Evolutionary conservation across 768 basidiomycete species (phyloP).

Genomic region (Kwoniella mangroviensis): DNA sequence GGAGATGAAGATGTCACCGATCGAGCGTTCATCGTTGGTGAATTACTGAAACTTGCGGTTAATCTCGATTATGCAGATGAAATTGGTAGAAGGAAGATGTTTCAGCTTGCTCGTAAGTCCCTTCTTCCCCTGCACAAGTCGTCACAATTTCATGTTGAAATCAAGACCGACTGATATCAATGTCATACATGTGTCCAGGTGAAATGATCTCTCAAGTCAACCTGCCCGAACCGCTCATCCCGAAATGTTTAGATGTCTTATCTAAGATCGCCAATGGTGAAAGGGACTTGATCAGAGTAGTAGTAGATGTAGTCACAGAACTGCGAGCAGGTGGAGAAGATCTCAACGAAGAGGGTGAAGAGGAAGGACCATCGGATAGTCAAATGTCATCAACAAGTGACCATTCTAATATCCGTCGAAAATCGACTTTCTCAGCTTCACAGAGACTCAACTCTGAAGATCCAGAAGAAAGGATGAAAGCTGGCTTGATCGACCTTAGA

Average conservation of each 20-base stretch:
- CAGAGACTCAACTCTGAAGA: constrained; percentile 52
- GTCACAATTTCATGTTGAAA: too few relatives aligned
- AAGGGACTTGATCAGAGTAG: constrained; percentile 80
- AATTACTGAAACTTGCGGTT: constrained; percentile 77
- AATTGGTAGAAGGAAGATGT: constrained; percentile 85
- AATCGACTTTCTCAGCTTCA: constrained; percentile 6
- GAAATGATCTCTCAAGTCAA: constrained; percentile 76
- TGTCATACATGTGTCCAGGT: constrained; percentile 59
- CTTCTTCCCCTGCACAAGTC: constrained; percentile 2
- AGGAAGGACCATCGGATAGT: constrained; percentile 53
- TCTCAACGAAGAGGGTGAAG: constrained; percentile 26
- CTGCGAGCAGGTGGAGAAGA: constrained; percentile 64
- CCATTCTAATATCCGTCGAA: constrained; percentile 13
- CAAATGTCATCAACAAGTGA: constrained; percentile 55
- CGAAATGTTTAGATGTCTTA: constrained; percentile 81
- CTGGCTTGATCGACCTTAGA: constrained; percentile 71
- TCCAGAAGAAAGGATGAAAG: constrained; percentile 66
- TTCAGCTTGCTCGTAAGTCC: constrained; percentile 75
- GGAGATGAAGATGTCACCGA: constrained; percentile 54
- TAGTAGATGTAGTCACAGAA: constrained; percentile 85
- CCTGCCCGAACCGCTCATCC: constrained; percentile 72
- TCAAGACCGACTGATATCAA: background rate
- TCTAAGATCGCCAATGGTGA: constrained; percentile 73
- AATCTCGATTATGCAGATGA: constrained; percentile 90
- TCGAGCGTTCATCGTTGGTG: constrained; percentile 73